Base-by-base conservation (phyloP, 1,284 basidiomycete species). In the Meira nashicola region DNA sequence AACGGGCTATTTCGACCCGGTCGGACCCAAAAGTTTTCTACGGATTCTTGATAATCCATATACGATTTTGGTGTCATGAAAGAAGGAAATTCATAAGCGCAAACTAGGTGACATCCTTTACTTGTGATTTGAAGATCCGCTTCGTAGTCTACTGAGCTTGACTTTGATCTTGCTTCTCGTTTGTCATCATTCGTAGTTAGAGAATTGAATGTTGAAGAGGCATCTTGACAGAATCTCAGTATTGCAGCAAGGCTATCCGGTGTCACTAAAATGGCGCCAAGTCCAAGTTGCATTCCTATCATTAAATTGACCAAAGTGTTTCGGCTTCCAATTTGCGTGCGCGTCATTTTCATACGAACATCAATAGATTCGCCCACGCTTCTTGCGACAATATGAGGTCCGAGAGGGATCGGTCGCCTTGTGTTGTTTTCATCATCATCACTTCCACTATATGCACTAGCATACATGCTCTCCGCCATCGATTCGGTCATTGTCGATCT, bases 1-100 rank as follows among this genome's bases (percentile, higher is more conserved):
- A 57, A 43, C 3, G 70, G 70, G 50, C 69, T 67, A 0, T 43
- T 48, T 15, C 63, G 63, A 15, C 58, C 50, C 1, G 69, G 69
- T 17, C 64, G 59, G n/a, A 54, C 33, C 69, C 69, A 71, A 52
- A 66, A 71, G 9, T 38, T 28, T 10, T 37, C 54, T 54, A 15
- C 57, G 53, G 25, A 63, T n/a, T 52, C 12, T 23, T 33, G n/a
- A n/a, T 40, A 57, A 1, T 12, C 12, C n/a, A 11, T 41, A 15
- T n/a, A 15, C 19, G 19, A 17, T 5, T 9, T 6, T 5, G 11
- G 15, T 11, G 5, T 14, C 25, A 59, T 11, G 10, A 12, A 4
- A 12, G 23, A 15, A 9, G 50, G 44, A 9, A 59, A 57, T 23
- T 68, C 69, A 33, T 71, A 71, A 21, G 56, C 62, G 11, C 67